Conservation (phyloP, 2,329 filamentous ascomycete species). For the Sporothrix sp. region DNA sequence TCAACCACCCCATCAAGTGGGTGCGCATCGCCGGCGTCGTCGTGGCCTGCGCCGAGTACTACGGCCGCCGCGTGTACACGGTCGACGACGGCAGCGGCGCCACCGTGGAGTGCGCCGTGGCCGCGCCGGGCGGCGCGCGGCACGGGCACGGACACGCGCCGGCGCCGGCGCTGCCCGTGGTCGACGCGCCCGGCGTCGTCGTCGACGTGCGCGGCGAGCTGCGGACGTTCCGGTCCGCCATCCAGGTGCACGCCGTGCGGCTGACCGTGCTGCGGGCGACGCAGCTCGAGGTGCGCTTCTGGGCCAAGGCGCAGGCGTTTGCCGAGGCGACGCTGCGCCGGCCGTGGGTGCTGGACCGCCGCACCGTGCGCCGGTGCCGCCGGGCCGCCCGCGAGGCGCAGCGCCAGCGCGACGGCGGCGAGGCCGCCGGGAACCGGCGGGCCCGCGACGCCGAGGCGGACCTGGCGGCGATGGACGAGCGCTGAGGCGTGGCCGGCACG, state of each 20-base stretch:
- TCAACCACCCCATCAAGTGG: conserved; percentile 69
- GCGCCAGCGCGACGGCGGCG: background rate
- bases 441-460: background rate
- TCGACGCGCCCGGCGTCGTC: conserved; percentile 32
- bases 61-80: conserved; percentile 39
- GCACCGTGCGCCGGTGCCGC: conserved; percentile 41
- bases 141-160: background rate
- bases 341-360: conserved; percentile 45
- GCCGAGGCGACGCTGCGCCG: conserved; percentile 37
- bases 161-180: background rate
- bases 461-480: background rate
- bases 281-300: conserved; percentile 47
- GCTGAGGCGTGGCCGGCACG: background rate
- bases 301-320: conserved; percentile 46
- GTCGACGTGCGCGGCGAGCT: conserved; percentile 49
- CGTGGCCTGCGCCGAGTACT: conserved; percentile 48
- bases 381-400: conserved; percentile 31
- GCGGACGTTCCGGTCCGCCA: conserved; percentile 30
- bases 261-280: conserved; percentile 40
- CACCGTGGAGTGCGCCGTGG: conserved; percentile 41
- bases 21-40: conserved; percentile 61
- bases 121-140: background rate
- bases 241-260: conserved; percentile 44
- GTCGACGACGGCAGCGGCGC: conserved; percentile 57
- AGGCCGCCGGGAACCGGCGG: too few relatives aligned